Conservation (phyloP, 2,329 filamentous ascomycete genomes). For the Cladobotryum mycophilum region DNA sequence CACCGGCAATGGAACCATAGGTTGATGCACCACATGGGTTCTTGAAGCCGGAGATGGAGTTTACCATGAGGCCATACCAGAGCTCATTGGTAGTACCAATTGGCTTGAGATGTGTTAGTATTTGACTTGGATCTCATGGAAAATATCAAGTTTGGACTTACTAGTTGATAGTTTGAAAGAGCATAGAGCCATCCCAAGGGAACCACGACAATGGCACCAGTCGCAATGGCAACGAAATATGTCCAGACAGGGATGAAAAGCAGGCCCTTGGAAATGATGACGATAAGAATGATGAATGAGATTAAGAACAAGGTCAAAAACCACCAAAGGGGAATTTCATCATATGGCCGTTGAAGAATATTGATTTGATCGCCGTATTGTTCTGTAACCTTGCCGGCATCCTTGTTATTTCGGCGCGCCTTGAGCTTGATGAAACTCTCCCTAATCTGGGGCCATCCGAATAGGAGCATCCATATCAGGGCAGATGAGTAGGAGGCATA, state of each 20-base stretch:
- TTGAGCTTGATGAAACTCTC: slow-evolving; percentile 38
- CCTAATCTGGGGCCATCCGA: slow-evolving; percentile 44
- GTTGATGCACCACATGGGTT: slow-evolving; percentile 53
- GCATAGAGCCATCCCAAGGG: slow-evolving; percentile 55
- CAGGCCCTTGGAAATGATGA: slow-evolving; percentile 42
- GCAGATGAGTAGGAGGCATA: slow-evolving; percentile 54
- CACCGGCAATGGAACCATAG: slow-evolving; percentile 54
- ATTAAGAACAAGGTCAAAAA: slow-evolving; percentile 43
- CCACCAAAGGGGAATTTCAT: slow-evolving; percentile 55
- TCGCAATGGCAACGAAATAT: slow-evolving; percentile 50
- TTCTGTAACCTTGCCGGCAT: slow-evolving; percentile 38
- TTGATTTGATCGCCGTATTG: slow-evolving; percentile 55
- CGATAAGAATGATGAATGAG: slow-evolving; percentile 43
- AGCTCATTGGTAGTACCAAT: slow-evolving; percentile 56
- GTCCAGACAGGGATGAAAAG: slow-evolving; percentile 57
- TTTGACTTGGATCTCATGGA: neutral
- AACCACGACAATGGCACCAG: slow-evolving; percentile 48
- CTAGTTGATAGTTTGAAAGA: slow-evolving; percentile 46
- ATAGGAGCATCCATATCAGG: slow-evolving; percentile 52
- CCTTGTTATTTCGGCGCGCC: slow-evolving; percentile 26
- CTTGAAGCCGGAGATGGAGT: slow-evolving; percentile 42
- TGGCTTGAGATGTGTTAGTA: slow-evolving; percentile 16
- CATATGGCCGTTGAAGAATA: slow-evolving; percentile 49
- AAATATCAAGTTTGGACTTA: neutral
- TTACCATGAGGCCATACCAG: slow-evolving; percentile 54